phyloP scores from a whole-genome alignment of 106 monocot species.

The Phalaenopsis equestris region DNA sequence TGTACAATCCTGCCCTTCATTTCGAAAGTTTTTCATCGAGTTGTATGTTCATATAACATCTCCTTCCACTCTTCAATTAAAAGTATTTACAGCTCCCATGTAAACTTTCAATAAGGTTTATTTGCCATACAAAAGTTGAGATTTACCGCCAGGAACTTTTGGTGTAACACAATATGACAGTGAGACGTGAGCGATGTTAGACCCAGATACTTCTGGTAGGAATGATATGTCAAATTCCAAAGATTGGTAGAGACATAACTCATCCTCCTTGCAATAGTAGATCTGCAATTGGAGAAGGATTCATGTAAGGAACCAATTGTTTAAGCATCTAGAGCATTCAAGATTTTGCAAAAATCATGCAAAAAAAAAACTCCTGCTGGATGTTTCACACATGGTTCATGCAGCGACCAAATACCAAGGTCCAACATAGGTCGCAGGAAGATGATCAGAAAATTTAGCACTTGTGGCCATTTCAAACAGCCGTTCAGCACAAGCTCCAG shows the following conservation, averaged over 20 bases:
- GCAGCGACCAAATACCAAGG: background rate
- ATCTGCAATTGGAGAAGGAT: constrained; percentile 24
- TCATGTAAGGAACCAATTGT: no score
- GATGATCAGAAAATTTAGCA: no score
- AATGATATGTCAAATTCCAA: constrained; percentile 76
- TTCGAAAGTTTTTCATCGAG: no score
- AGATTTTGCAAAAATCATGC: no score
- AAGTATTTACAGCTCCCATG: background rate
- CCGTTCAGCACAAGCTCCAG: no score
- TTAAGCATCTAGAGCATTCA: no score
- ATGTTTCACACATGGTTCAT: background rate
- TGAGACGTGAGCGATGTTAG: constrained; percentile 29
- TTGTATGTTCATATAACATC: no score
- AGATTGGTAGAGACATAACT: constrained; percentile 83
- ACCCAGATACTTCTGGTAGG: constrained; percentile 29
- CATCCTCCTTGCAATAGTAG: constrained; percentile 99
- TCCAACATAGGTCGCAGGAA: no score
- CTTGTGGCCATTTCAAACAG: no score
- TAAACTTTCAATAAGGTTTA: constrained; percentile 1
- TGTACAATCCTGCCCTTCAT: no score
- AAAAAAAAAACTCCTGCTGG: background rate
- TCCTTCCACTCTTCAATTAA: no score
- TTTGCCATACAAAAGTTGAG: constrained; percentile 22
- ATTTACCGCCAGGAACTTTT: constrained; percentile 35
- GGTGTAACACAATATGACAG: constrained; percentile 56